Base-by-base conservation (phyloP, 495 filamentous ascomycete genomes). In the Poronia punctata region DNA sequence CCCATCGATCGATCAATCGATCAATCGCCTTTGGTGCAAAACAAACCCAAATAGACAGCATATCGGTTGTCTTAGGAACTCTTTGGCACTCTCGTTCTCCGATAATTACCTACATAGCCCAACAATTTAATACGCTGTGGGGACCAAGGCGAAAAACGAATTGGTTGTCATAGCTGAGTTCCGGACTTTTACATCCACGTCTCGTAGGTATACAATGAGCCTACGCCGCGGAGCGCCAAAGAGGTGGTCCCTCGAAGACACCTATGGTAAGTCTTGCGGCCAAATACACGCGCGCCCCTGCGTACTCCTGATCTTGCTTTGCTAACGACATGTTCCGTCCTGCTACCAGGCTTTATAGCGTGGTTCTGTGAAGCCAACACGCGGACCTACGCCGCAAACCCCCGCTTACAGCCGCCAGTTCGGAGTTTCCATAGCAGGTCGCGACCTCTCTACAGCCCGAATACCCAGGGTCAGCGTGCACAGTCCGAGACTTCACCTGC, bases 281-380 rank as follows among this genome's bases (percentile, higher is more conserved):
- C 5, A 6, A 3, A 11, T 30, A 8, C 22, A 15, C 32, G 9
- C 40, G 24, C 26, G 18, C 31, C 12, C 27, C 19, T 46, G 12
- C 18, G 28, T 11, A 12, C 19, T 18, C 22, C 12, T 19, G 15
- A 33, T 23, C 7, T 31, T 12, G 25, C 34, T 38, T 48, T n/a
- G 11, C 42, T 45, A 15, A 45, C 42, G 40, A 52, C 20, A 27
- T 32, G 15, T 25, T 19, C 29, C 28, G 30, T 22, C 35, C 22
- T 18, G 3, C 27, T 2, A 15, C 57, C 62, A 56, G 62, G 62
- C 40, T 72, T 72, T 34, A 57, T 75, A 29, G 62, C 68, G 5
- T 68, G 57, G 5, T 70, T 75, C 46, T 70, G 68, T 54, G 62
- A 67, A 32, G 47, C 58, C 19, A 50, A 46, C 19, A 19, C 48